A percentile compares a stretch with the other conserved stretches of the same genome.
Evolutionary conservation across 1,139 yeast genomes (phyloP).

Genomic region (Yamadazyma kanchanaburiensis): DNA sequence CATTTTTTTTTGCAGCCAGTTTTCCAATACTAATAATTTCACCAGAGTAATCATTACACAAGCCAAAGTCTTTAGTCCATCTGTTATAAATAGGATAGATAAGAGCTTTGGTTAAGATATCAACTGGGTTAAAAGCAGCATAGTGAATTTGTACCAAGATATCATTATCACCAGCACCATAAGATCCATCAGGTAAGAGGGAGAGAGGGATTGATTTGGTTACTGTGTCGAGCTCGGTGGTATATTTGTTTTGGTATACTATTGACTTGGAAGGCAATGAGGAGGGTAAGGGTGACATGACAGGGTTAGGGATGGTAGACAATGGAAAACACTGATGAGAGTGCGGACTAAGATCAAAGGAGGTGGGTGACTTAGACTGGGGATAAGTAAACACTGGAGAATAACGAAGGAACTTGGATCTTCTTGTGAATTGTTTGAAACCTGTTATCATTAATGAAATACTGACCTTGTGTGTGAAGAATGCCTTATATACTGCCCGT

Average conservation of each 20-base stretch:
- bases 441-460: too few species aligned
- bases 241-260: slow-evolving; percentile 6
- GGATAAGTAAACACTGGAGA: too few species aligned
- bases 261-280: slow-evolving; percentile 4
- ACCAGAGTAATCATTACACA: slow-evolving; percentile 74
- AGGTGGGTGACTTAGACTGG: too few species aligned
- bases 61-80: slow-evolving; percentile 26
- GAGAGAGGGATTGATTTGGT: slow-evolving; percentile 4
- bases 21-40: slow-evolving; percentile 57
- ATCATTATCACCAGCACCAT: slow-evolving; percentile 30
- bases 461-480: too few species aligned
- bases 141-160: slow-evolving; percentile 57
- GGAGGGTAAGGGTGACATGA: too few species aligned
- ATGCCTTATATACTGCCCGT: too few species aligned
- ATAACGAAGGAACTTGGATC: too few species aligned
- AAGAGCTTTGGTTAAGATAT: slow-evolving; percentile 45
- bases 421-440: too few species aligned
- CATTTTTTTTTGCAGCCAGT: slow-evolving; percentile 21
- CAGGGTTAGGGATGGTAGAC: too few species aligned
- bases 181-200: slow-evolving; percentile 24
- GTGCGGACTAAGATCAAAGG: too few species aligned
- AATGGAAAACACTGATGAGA: too few species aligned
- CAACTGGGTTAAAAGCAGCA: slow-evolving; percentile 69
- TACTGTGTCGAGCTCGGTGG: slow-evolving; percentile 2
- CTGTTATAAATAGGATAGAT: slow-evolving; percentile 22